phyloP scores from a whole-genome alignment of 345 rosid genomes.

The Angophora floribunda region DNA sequence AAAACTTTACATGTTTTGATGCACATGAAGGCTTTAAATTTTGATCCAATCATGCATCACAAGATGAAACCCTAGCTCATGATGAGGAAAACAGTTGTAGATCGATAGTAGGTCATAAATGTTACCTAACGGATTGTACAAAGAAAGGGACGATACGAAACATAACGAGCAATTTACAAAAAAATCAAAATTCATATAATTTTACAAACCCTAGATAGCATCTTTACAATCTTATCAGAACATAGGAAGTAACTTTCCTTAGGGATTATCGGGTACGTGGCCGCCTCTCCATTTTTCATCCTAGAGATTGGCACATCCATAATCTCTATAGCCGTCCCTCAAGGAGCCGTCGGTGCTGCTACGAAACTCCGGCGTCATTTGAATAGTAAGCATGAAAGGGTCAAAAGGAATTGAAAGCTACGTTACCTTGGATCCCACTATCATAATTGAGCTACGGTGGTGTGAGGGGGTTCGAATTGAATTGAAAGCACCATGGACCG shows the following conservation, averaged over 20 bases:
- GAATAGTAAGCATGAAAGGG: not conserved
- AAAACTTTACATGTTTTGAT: not conserved
- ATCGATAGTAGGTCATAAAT: not conserved
- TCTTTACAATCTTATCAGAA: not conserved
- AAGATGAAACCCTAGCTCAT: no score
- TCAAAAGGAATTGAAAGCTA: not conserved
- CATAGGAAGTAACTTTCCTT: not conserved
- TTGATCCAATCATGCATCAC: not conserved
- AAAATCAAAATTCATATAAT: not conserved
- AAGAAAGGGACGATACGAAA: not conserved
- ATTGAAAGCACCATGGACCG: not conserved
- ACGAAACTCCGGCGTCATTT: not conserved
- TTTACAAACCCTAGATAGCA: not conserved
- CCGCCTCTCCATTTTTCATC: not conserved
- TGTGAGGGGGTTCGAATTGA: not conserved
- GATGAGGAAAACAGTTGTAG: not conserved
- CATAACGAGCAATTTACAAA: not conserved
- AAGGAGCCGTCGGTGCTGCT: not conserved
- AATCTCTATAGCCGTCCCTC: not conserved
- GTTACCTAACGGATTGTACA: not conserved
- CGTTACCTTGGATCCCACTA: not conserved
- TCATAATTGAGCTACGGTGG: not conserved
- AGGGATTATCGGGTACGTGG: not conserved
- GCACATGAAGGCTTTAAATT: not conserved
- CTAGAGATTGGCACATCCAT: not conserved